Evolutionary conservation across 2,329 filamentous ascomycete genomes (phyloP).

Genomic region (Talaromyces atroroseus): DNA sequence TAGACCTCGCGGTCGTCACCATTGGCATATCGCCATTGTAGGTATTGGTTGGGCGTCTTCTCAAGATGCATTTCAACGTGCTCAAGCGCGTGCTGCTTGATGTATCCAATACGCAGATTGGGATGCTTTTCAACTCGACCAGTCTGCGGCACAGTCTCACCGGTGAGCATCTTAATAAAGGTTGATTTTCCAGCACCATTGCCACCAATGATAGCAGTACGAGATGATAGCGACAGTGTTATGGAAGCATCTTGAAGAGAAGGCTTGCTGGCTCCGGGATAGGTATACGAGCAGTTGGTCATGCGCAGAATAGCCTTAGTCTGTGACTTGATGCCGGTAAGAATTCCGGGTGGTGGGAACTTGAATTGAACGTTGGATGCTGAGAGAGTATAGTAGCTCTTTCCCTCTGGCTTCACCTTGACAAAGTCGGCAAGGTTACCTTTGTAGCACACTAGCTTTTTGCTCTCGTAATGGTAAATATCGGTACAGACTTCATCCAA

Average conservation of each 20-base stretch:
- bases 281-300: slow-evolving; percentile 86
- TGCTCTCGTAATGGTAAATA: slow-evolving; percentile 98
- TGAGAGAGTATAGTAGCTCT: slow-evolving; percentile 96
- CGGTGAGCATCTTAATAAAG: slow-evolving; percentile 93
- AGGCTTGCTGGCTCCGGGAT: slow-evolving; percentile 81
- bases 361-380: slow-evolving; percentile 90
- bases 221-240: slow-evolving; percentile 79
- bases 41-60: slow-evolving; percentile 97
- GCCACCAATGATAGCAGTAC: slow-evolving; percentile 91
- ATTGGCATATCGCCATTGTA: slow-evolving; percentile 97
- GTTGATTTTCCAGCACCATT: slow-evolving; percentile 99
- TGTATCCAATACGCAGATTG: slow-evolving; percentile 97
- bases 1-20: slow-evolving; percentile 95
- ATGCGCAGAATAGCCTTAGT: slow-evolving; percentile 94
- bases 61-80: slow-evolving; percentile 99
- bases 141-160: slow-evolving; percentile 74
- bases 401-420: slow-evolving; percentile 82
- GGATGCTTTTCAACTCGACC: slow-evolving; percentile 97
- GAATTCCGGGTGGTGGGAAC: slow-evolving; percentile 90
- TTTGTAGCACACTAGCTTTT: slow-evolving; percentile 67
- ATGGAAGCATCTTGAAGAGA: slow-evolving; percentile 86
- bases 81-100: slow-evolving; percentile 98
- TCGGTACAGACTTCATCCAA: slow-evolving; percentile 96
- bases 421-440: slow-evolving; percentile 64
- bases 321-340: slow-evolving; percentile 90